phyloP scores from a whole-genome alignment of 306 rosid species.

The Castanospermum australe region DNA sequence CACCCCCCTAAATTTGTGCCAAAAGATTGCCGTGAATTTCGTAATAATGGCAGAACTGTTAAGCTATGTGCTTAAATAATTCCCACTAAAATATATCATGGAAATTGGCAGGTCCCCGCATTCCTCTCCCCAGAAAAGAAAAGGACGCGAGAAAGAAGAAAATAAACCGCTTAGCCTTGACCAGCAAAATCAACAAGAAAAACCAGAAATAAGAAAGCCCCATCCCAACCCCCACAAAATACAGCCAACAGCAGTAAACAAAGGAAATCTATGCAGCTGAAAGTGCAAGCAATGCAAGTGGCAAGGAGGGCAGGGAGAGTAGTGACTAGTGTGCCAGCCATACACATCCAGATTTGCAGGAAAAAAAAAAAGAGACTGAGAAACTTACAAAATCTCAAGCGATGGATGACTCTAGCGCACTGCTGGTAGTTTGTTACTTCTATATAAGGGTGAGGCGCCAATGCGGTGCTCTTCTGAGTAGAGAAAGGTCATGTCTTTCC shows the following conservation, averaged over 20 bases:
- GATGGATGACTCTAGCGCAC: not conserved
- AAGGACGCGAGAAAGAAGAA: not conserved
- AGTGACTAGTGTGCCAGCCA: not conserved
- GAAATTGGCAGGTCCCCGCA: slow-evolving; percentile 16
- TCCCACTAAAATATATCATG: not conserved
- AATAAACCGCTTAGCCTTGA: no score
- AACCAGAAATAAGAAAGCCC: not conserved
- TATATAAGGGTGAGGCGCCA: not conserved
- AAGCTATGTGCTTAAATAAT: not conserved
- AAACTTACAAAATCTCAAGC: not conserved
- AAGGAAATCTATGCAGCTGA: not conserved
- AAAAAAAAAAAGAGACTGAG: not conserved
- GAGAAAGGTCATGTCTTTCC: not conserved
- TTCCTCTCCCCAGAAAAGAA: slow-evolving; percentile 4
- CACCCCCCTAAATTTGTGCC: not conserved
- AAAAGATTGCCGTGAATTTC: not conserved
- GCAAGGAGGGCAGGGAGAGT: not conserved
- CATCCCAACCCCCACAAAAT: not conserved
- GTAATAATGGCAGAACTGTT: slow-evolving; percentile 11
- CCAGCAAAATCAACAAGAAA: not conserved
- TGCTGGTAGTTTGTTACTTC: not conserved
- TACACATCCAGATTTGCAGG: not conserved
- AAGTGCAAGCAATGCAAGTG: not conserved
- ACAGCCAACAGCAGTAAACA: not conserved
- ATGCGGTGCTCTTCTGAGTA: not conserved